Percentiles rank a stretch among this genome's conserved stretches.
Conservation (phyloP, 2,329 filamentous ascomycete genomes). For the Sordariomycetes sp. region DNA sequence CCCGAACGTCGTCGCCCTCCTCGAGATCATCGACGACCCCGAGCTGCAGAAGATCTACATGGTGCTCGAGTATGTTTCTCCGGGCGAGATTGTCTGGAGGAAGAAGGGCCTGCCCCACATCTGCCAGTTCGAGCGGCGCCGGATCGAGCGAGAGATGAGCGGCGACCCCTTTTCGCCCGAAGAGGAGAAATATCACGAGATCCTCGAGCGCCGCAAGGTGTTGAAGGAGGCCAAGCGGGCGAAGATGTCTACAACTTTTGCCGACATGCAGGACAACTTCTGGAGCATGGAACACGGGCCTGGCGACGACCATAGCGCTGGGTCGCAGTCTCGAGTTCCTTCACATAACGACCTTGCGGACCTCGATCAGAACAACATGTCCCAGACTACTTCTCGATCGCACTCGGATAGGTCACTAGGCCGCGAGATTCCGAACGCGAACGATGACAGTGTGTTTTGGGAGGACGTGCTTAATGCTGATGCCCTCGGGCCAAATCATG, state of each 20-base stretch:
- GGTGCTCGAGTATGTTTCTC: constrained; percentile 87
- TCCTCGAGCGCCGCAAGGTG: constrained; percentile 47
- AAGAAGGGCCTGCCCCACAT: constrained; percentile 79
- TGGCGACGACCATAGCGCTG: constrained; percentile 35
- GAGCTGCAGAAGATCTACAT: constrained; percentile 97
- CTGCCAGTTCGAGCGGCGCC: constrained; percentile 68
- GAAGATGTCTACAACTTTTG: constrained; percentile 37
- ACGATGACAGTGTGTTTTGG: not conserved
- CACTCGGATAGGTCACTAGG: constrained; percentile 31
- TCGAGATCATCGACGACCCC: constrained; percentile 96
- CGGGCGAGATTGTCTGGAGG: constrained; percentile 90
- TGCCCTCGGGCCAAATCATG: constrained; percentile 34
- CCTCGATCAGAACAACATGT: constrained; percentile 19
- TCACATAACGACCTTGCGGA: constrained; percentile 27
- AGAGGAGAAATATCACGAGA: constrained; percentile 48
- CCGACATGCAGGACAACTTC: constrained; percentile 48
- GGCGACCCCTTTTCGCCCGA: constrained; percentile 48
- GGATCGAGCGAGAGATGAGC: constrained; percentile 62
- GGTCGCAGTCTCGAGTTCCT: constrained; percentile 30
- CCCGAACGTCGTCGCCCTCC: constrained; percentile 87
- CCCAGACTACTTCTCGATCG: constrained; percentile 31
- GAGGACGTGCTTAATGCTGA: not conserved
- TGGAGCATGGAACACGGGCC: constrained; percentile 82
- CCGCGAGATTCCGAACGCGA: not conserved
- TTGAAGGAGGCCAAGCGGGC: constrained; percentile 46